These are phyloP conservation scores for Aspergillus brunneoviolaceus DNA, from an alignment of 2,329 filamentous ascomycete species.

Conservation along the genomic window DNA sequence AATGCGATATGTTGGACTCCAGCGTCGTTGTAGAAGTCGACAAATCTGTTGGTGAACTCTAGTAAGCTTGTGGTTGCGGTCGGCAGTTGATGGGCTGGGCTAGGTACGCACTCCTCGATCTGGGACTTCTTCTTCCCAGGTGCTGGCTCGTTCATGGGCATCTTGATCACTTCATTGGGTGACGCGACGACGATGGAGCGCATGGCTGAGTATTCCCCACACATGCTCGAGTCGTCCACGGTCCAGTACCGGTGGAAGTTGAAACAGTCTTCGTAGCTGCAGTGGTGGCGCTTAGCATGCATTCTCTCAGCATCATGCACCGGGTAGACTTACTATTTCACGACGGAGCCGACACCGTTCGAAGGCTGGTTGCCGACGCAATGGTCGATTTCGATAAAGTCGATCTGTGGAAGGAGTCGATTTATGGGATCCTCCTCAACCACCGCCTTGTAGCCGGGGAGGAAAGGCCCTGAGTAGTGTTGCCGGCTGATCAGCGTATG, in stretches of 20 bases:
- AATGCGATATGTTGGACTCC: conserved; percentile 91
- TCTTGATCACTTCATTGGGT: conserved; percentile 80
- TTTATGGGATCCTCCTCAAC: conserved; percentile 45
- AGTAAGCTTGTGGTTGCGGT: no score
- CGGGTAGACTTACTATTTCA: conserved; percentile 48
- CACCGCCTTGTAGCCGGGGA: conserved; percentile 70
- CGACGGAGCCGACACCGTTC: conserved; percentile 69
- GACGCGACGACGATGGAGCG: conserved; percentile 84
- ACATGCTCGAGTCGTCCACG: conserved; percentile 85
- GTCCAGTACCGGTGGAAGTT: conserved; percentile 95
- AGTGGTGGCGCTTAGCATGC: conserved; percentile 15
- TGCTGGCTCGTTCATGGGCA: conserved; percentile 95
- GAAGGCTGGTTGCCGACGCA: conserved; percentile 95
- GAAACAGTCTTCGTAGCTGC: conserved; percentile 75
- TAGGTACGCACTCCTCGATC: conserved; percentile 71
- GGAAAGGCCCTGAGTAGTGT: conserved; percentile 68
- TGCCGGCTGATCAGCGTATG: conserved; percentile 77
- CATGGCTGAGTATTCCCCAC: conserved; percentile 83
- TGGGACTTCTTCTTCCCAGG: conserved; percentile 80
- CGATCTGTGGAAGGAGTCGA: conserved; percentile 58
- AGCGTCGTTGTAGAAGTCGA: conserved; percentile 80
- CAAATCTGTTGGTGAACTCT: conserved; percentile 32
- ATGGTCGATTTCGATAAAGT: conserved; percentile 78
- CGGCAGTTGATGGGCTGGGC: no score
- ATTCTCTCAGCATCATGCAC: neutral